Conservation (phyloP, 441 rosid species). For the Pelargonium citronellum region DNA sequence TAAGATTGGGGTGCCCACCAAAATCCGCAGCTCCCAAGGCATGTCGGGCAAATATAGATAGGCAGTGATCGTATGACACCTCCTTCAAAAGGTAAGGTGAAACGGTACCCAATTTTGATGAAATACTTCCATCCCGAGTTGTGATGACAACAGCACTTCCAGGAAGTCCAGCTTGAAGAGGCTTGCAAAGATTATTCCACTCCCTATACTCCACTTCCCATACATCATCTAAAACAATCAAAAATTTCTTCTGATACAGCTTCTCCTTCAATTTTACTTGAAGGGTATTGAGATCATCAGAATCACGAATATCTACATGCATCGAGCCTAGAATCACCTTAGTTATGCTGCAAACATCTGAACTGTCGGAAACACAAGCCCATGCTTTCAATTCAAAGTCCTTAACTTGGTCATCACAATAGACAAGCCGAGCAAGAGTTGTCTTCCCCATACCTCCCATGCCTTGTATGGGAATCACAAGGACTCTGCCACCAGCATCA, state of each 20-base stretch:
- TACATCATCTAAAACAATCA: constrained; percentile 17
- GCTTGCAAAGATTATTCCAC: neutral
- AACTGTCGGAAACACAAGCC: constrained; percentile 17
- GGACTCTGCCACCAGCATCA: neutral
- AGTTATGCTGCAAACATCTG: constrained; percentile 15
- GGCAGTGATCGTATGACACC: constrained; percentile 7
- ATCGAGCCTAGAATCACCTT: constrained; percentile 19
- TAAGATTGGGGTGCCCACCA: neutral
- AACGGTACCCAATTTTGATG: neutral
- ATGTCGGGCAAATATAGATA: constrained; percentile 12
- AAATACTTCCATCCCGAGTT: constrained; percentile 8
- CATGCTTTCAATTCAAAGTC: constrained; percentile 11
- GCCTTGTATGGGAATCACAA: constrained; percentile 15
- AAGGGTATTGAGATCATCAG: constrained; percentile 6
- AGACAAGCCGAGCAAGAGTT: constrained; percentile 9
- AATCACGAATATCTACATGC: constrained; percentile 6
- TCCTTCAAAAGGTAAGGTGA: neutral
- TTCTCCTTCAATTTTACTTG: neutral
- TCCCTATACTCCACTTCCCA: constrained; percentile 8
- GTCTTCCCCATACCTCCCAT: constrained; percentile 22
- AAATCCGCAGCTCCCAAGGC: constrained; percentile 11
- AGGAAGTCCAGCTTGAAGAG: neutral
- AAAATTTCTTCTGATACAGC: constrained; percentile 13
- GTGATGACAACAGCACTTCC: constrained; percentile 20
- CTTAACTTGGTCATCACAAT: constrained; percentile 4